These are phyloP conservation scores for Diaporthe eres DNA, from an alignment of 2,329 filamentous ascomycete species.

Conservation along the genomic window DNA sequence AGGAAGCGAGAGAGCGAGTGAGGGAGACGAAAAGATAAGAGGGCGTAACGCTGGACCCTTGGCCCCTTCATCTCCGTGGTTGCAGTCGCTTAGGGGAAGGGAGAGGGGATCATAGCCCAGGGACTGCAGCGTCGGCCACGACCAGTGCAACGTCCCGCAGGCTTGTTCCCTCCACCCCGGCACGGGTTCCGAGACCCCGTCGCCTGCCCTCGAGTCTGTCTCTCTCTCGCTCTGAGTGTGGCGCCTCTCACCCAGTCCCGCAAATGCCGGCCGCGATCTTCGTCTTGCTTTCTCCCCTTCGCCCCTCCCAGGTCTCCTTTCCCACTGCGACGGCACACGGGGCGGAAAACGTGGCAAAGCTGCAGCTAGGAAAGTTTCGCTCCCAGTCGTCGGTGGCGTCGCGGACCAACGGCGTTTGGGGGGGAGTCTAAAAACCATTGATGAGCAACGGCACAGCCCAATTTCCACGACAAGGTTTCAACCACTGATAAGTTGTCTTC, in stretches of 20 bases:
- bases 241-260: not conserved
- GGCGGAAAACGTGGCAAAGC: constrained; percentile 33
- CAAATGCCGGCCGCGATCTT: constrained; percentile 20
- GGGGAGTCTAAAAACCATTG: not conserved
- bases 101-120: not conserved
- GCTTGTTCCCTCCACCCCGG: constrained; percentile 24
- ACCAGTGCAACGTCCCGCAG: constrained; percentile 23
- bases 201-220: not conserved
- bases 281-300: not conserved
- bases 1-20: constrained; percentile 7
- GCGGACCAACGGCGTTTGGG: constrained; percentile 10
- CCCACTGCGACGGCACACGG: constrained; percentile 31
- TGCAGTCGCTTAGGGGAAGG: constrained; percentile 8
- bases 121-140: not conserved
- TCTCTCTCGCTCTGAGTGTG: not conserved
- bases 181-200: constrained; percentile 27
- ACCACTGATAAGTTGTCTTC: not conserved
- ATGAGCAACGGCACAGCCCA: not conserved
- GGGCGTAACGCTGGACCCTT: constrained; percentile 33
- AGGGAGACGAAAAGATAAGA: not conserved
- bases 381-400: constrained; percentile 2
- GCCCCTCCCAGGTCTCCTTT: not conserved
- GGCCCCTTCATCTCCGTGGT: constrained; percentile 34
- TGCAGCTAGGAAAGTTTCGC: constrained; percentile 33
- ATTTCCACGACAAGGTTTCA: constrained; percentile 9